A percentile compares a stretch with the other conserved stretches of the same genome.
These are phyloP conservation scores for Camelina neglecta DNA, from an alignment of 345 rosid species.

Conservation along the genomic window DNA sequence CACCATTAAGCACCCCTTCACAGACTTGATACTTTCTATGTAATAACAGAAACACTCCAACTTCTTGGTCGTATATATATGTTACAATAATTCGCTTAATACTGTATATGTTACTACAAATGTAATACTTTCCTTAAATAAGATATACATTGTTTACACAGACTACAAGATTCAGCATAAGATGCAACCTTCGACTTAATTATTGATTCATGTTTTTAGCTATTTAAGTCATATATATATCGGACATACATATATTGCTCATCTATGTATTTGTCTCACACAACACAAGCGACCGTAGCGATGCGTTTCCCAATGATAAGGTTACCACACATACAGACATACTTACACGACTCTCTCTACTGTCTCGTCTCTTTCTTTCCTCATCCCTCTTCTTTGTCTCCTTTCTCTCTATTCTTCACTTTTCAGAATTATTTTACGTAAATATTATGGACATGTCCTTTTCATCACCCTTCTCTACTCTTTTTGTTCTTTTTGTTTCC, in stretches of 20 bases:
- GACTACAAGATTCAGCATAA: background rate
- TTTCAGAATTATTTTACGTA: constrained; percentile 23
- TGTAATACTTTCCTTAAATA: background rate
- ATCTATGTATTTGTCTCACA: constrained; percentile 33
- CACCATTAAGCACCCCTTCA: constrained; percentile 15
- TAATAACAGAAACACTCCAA: background rate
- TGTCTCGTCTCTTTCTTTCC: constrained; percentile 43
- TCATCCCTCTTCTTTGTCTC: constrained; percentile 38
- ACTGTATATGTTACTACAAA: constrained; percentile 2
- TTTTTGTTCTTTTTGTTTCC: constrained; percentile 38
- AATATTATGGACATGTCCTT: constrained; percentile 27
- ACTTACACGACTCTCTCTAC: constrained; percentile 29
- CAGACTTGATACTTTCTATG: background rate
- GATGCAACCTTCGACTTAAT: constrained; percentile 1
- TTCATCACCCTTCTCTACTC: constrained; percentile 28
- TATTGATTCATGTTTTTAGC: constrained; percentile 7
- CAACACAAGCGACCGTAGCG: constrained; percentile 30
- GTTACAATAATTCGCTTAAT: background rate
- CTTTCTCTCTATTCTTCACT: constrained; percentile 31
- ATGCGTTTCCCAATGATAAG: constrained; percentile 41
- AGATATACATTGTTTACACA: background rate
- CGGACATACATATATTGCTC: background rate
- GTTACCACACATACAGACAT: constrained; percentile 30
- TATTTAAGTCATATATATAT: constrained; percentile 22
- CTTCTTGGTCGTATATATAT: background rate